Base-by-base conservation (phyloP, 768 basidiomycete genomes). In the Boletus rubescentipes region DNA sequence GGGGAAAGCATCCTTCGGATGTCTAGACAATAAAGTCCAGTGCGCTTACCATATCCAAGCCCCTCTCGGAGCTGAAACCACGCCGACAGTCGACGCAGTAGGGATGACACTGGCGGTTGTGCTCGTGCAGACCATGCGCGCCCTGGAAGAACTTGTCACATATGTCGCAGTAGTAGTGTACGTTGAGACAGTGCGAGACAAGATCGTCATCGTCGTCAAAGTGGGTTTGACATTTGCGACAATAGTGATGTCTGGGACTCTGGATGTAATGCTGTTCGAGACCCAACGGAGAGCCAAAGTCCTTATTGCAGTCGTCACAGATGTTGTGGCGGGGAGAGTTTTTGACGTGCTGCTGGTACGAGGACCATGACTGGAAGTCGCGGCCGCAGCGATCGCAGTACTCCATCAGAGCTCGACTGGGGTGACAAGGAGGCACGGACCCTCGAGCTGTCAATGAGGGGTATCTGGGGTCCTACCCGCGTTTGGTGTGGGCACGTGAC, bases 251-350 rank as follows among this genome's bases (percentile, higher is more conserved):
- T 0, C 14, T 23, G 7, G 71, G 67, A 61, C 79, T 82, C 49
- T 83, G 74, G 23, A 78, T 72, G 58, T 67, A 84, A 64, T 87
- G 86, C 51, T 82, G 72, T 51, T 68, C 71, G 53, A 81, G 76
- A 0, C 61, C 76, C 1, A 0, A 4, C 57, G 56, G 55, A 0
- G 77, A 63, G 0, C 59, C 5, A 61, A 85, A 86, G 57, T 85
- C 82, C 9, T 34, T 23, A 0, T 73, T 45, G 56, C 84, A 87
- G 10, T 69, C 61, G 11, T 66, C 5, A 59, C 86, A 87, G 30
- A 72, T 29, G 55, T 78, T 54, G 53, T 86, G 85, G 5, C 12
- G 39, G 5, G 64, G 2, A 2, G 76, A 77, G 59, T 75, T 55
- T 2, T n/a, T 29, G 29, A 65, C 23, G 57, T 82, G 81, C 49